phyloP scores from a whole-genome alignment of 345 rosid species.

The Streptanthus diversifolius region DNA sequence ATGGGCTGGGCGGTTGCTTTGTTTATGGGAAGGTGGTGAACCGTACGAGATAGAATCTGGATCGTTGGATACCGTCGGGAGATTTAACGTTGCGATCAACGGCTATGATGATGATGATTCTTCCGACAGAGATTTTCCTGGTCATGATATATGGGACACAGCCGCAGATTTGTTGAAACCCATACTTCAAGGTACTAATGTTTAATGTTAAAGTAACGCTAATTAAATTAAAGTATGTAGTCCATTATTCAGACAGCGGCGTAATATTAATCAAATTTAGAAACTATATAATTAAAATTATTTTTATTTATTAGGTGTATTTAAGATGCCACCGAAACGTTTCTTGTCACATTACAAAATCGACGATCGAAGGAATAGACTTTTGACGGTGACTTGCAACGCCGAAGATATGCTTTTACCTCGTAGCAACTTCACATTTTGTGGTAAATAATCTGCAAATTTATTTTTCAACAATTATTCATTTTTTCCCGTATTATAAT shows the following conservation, averaged over 20 bases:
- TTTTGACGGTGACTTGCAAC: constrained; percentile 72
- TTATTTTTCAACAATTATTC: neutral
- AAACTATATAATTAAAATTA: neutral
- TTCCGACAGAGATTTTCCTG: constrained; percentile 13
- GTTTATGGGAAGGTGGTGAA: constrained; percentile 94
- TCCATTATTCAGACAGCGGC: constrained; percentile 33
- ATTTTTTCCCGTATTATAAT: neutral
- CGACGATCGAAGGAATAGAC: constrained; percentile 54
- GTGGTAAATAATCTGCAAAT: constrained; percentile 40
- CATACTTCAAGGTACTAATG: constrained; percentile 58
- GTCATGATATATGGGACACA: constrained; percentile 44
- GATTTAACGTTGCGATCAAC: constrained; percentile 41
- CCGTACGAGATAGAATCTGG: constrained; percentile 75
- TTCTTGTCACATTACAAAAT: constrained; percentile 84
- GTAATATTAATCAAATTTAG: neutral
- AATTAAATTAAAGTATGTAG: constrained; percentile 20
- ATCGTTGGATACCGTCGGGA: constrained; percentile 68
- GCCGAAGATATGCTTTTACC: constrained; percentile 93
- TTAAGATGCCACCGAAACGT: constrained; percentile 87
- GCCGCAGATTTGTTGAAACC: constrained; percentile 73
- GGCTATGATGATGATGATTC: constrained; percentile 30
- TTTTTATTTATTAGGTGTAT: constrained; percentile 46
- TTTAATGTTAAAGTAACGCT: constrained; percentile 16
- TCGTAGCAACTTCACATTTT: constrained; percentile 74
- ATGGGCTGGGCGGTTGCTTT: constrained; percentile 73